Evolutionary conservation across 495 filamentous ascomycete genomes (phyloP).

Genomic region (Thermothielavioides terrestris): DNA sequence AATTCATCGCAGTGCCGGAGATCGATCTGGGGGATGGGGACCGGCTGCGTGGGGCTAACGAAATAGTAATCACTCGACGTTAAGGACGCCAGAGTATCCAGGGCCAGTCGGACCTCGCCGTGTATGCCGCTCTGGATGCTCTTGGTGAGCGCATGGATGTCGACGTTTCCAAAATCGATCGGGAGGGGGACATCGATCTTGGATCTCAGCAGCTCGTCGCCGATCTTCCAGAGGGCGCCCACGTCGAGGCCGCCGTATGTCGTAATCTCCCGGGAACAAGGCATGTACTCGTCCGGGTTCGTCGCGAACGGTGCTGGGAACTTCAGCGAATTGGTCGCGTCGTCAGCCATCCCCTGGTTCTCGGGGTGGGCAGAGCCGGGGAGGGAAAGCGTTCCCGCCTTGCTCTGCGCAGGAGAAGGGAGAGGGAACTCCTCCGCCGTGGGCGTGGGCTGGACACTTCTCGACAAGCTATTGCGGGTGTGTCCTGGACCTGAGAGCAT

Average conservation of each 20-base stretch:
- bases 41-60: constrained; percentile 7
- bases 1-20: constrained; percentile 78
- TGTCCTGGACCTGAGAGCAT: constrained; percentile 24
- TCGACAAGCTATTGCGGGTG: constrained; percentile 33
- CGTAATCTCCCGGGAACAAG: constrained; percentile 51
- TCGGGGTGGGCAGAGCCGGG: constrained; percentile 26
- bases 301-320: constrained; percentile 28
- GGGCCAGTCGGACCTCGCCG: constrained; percentile 74
- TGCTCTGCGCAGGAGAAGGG: constrained; percentile 33
- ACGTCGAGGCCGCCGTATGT: constrained; percentile 59
- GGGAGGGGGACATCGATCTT: constrained; percentile 66
- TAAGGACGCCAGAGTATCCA: constrained; percentile 65
- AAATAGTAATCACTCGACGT: constrained; percentile 45
- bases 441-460: constrained; percentile 34
- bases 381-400: constrained; percentile 28
- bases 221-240: constrained; percentile 50
- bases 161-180: constrained; percentile 76
- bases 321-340: constrained; percentile 16
- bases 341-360: constrained; percentile 21
- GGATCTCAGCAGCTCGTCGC: constrained; percentile 51
- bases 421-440: constrained; percentile 33
- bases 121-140: constrained; percentile 88
- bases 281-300: constrained; percentile 46
- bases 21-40: constrained; percentile 25
- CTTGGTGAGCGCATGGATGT: constrained; percentile 85